phyloP scores from a whole-genome alignment of 2,329 filamentous ascomycete genomes.

The Hawksworthiomyces lignivorus region DNA sequence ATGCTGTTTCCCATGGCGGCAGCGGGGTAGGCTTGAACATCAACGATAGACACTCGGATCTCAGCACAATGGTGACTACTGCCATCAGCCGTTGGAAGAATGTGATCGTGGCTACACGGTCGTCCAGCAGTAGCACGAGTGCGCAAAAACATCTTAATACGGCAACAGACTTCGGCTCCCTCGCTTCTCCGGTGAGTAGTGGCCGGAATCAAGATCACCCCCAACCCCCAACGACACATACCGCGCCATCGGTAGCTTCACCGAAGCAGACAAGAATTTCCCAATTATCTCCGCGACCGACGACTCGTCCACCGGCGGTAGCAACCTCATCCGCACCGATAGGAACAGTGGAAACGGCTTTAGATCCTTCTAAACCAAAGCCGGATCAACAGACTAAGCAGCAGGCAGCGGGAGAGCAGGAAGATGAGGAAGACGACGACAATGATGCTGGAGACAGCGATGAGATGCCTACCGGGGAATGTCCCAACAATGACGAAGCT shows the following conservation, averaged over 20 bases:
- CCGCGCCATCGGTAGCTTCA: not conserved
- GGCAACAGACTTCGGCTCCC: not conserved
- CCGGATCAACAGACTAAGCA: too few species aligned
- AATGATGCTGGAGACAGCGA: conserved; percentile 1
- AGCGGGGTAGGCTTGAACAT: conserved; percentile 37
- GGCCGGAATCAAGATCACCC: not conserved
- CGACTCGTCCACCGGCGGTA: too few species aligned
- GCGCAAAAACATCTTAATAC: conserved; percentile 41
- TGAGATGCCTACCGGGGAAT: not conserved
- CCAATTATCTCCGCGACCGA: not conserved
- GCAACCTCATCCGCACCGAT: too few species aligned
- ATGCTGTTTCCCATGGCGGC: conserved; percentile 30
- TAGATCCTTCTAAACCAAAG: too few species aligned
- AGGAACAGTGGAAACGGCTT: too few species aligned
- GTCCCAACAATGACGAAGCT: not conserved
- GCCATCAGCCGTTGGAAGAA: conserved; percentile 56
- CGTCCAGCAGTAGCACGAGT: conserved; percentile 35
- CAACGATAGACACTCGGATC: conserved; percentile 44
- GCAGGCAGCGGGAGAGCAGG: not conserved
- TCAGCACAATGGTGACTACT: conserved; percentile 43
- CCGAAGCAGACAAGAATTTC: not conserved
- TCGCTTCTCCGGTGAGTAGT: not conserved
- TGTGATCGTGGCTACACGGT: conserved; percentile 46
- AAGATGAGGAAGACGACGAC: not conserved
- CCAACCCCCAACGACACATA: not conserved